Evolutionary conservation across 768 basidiomycete genomes (phyloP).

Genomic region (Xerocomus brunneocitrinus): DNA sequence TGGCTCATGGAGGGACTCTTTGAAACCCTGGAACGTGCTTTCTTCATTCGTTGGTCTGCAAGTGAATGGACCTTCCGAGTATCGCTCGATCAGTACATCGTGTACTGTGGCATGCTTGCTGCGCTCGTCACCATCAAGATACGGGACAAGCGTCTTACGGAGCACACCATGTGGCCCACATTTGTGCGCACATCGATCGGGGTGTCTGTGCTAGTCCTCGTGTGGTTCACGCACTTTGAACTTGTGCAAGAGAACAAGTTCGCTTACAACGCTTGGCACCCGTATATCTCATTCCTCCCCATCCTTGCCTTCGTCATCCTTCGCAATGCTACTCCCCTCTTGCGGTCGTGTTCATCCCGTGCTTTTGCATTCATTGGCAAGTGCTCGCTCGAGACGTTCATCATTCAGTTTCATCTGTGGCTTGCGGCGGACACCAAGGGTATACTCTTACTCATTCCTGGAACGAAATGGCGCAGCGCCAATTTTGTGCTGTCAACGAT

Average conservation of each 20-base stretch:
- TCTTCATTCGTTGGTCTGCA: slow-evolving; percentile 78
- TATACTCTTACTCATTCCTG: slow-evolving; percentile 73
- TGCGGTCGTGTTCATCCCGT: slow-evolving; percentile 66
- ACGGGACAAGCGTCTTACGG: slow-evolving; percentile 66
- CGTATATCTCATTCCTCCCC: slow-evolving; percentile 77
- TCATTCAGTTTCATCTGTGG: slow-evolving; percentile 88
- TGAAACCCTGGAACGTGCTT: slow-evolving; percentile 55
- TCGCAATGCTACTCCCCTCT: slow-evolving; percentile 66
- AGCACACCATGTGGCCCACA: slow-evolving; percentile 62
- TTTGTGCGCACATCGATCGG: slow-evolving; percentile 45
- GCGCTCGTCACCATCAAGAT: slow-evolving; percentile 71
- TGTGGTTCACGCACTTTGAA: slow-evolving; percentile 85
- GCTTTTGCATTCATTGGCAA: slow-evolving; percentile 78
- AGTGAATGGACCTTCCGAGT: slow-evolving; percentile 88
- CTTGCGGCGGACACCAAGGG: slow-evolving; percentile 81
- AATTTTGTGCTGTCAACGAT: slow-evolving; percentile 74
- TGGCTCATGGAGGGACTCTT: slow-evolving; percentile 68
- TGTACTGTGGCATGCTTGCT: slow-evolving; percentile 80
- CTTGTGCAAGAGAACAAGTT: slow-evolving; percentile 74
- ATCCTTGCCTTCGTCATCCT: slow-evolving; percentile 68
- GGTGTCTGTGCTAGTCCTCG: slow-evolving; percentile 48
- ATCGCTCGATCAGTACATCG: slow-evolving; percentile 84
- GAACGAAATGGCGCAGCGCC: slow-evolving; percentile 64
- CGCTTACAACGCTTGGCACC: slow-evolving; percentile 83
- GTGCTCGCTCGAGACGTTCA: slow-evolving; percentile 89